Percentiles rank a stretch among this genome's conserved stretches.
phyloP scores from a whole-genome alignment of 441 rosid species.

The Adansonia madagascariensis region DNA sequence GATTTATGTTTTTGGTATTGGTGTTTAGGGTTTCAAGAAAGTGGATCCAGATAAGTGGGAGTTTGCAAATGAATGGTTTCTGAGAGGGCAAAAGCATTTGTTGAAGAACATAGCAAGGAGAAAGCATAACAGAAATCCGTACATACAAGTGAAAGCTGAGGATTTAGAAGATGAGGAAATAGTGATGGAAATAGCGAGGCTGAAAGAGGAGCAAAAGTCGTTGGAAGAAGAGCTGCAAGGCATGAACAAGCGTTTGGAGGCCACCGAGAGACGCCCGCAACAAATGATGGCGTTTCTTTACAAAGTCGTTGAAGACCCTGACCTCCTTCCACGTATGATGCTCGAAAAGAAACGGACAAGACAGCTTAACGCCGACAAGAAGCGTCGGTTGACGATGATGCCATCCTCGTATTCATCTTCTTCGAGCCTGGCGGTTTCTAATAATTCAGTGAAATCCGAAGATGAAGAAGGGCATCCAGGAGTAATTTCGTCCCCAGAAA shows the following conservation, averaged over 20 bases:
- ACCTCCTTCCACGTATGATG: constrained; percentile 71
- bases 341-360: constrained; percentile 50
- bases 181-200: constrained; percentile 63
- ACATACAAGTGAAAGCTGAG: constrained; percentile 38
- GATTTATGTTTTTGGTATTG: background rate
- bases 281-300: constrained; percentile 81
- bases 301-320: constrained; percentile 78
- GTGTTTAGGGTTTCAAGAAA: constrained; percentile 61
- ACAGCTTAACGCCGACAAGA: constrained; percentile 45
- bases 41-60: constrained; percentile 80
- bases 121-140: constrained; percentile 44
- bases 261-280: constrained; percentile 78
- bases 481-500: constrained; percentile 42
- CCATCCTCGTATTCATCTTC: constrained; percentile 38
- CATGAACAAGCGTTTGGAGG: constrained; percentile 72
- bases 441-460: constrained; percentile 52
- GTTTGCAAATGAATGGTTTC: constrained; percentile 72
- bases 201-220: constrained; percentile 69
- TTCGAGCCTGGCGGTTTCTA: constrained; percentile 44
- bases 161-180: constrained; percentile 72
- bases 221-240: constrained; percentile 66
- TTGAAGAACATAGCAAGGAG: constrained; percentile 57
- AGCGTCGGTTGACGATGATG: constrained; percentile 50
- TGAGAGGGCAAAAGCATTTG: constrained; percentile 63
- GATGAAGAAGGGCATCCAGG: constrained; percentile 47